These are phyloP conservation scores for Collybiopsis confluens DNA, from an alignment of 768 basidiomycete species.

Conservation along the genomic window DNA sequence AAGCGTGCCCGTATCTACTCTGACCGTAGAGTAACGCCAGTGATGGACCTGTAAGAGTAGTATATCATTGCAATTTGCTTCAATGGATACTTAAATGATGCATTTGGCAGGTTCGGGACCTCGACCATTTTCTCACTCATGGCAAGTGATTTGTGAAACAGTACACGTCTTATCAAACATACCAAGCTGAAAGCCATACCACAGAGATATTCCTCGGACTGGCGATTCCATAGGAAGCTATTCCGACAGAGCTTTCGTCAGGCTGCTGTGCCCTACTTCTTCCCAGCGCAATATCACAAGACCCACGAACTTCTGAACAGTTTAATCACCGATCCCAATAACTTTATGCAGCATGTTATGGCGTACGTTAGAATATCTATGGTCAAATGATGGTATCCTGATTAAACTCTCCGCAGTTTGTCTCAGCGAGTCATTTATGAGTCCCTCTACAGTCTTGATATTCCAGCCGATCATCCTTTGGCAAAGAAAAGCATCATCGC, in stretches of 20 bases:
- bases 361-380: neutral
- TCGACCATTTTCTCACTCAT: too few relatives aligned
- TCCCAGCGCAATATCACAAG: neutral
- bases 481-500: neutral
- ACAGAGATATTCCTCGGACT: neutral
- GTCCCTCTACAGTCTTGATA: neutral
- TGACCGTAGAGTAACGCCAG: neutral
- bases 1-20: constrained; percentile 2
- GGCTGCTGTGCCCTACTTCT: neutral
- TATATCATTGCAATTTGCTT: too few relatives aligned
- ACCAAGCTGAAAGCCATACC: too few relatives aligned
- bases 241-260: neutral
- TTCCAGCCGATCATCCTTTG: neutral
- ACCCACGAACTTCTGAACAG: neutral
- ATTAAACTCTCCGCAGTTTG: neutral
- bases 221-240: neutral
- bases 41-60: neutral
- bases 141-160: too few relatives aligned
- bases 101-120: too few relatives aligned
- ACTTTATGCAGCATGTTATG: neutral
- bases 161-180: too few relatives aligned
- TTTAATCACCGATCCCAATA: neutral
- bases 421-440: neutral
- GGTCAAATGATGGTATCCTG: neutral
- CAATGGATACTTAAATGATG: too few relatives aligned